Evolutionary conservation across 805 yeast species (phyloP), one percentile per base, ranked within the genome.

Genomic region (Wickerhamiella kurtzmanii): DNA sequence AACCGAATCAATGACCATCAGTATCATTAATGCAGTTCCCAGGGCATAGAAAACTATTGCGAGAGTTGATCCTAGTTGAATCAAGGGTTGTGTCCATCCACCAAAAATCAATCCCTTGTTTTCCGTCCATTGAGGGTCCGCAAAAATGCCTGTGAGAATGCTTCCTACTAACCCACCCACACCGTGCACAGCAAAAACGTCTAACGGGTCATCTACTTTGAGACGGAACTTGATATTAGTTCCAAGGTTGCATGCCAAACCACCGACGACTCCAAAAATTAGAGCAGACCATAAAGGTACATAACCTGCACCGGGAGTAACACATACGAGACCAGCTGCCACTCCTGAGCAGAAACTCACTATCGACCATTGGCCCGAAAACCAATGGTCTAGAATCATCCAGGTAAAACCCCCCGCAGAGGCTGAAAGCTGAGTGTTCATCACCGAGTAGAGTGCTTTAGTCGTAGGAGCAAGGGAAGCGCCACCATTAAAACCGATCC

Each of bases 251-350:
- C 95, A 86, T 36, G 78, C 78, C 46, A 77, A 61, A 25, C 80
- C 89, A 44, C 88, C 81, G 25, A 79, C 66, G 41, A 76, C 67
- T 62, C 95, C 95, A 58, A 83, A 79, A 46, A 79, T 70, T 37
- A 82, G 73, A 1, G 94, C 74, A 43, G 86, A 76, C 79, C 87
- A 84, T 48, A 84, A 77, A 47, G 94, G 92, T 41, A 87, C 89
- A 61, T 71, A 88, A 53, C 96, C 97, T 18, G 97, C 96, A 53
- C 89, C 96, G 43, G 98, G 97, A 2, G 97, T 89, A 53, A 89
- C 80, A 61, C 92, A 92, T 43, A 92, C 96, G 52, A 89, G 75
- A 53, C 97, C 98, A 32, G 94, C 82, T 63, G 92, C 77, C 50
- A 87, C 82, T 60, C 98, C 98, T 45, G 87, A 80, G 66, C 97